Conservation (phyloP, 2,329 filamentous ascomycete genomes). For the Paramyrothecium roridum region DNA sequence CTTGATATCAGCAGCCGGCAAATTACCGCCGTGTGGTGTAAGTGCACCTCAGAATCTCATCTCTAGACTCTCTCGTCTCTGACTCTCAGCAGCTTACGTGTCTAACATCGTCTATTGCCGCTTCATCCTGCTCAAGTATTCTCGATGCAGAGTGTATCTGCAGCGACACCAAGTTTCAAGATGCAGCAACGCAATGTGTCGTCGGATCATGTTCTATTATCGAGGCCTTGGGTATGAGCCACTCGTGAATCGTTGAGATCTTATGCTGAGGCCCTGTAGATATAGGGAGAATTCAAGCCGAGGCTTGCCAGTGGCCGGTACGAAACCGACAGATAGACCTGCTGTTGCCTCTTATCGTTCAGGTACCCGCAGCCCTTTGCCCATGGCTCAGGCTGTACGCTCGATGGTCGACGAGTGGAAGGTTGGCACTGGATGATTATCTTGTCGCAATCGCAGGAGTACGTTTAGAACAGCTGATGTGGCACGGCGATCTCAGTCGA, state of each 20-base stretch:
- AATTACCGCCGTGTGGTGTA: background rate
- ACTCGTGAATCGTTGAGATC: slow-evolving; percentile 3
- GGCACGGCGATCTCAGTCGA: background rate
- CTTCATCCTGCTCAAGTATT: background rate
- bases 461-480: slow-evolving; percentile 3
- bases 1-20: background rate
- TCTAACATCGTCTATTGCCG: background rate
- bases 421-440: slow-evolving; percentile 35
- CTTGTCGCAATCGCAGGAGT: slow-evolving; percentile 32
- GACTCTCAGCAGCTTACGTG: background rate
- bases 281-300: slow-evolving; percentile 25
- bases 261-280: slow-evolving; percentile 7
- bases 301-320: slow-evolving; percentile 24
- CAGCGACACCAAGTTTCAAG: background rate
- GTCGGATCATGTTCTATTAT: slow-evolving; percentile 8
- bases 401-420: slow-evolving; percentile 25
- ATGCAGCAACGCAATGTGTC: background rate
- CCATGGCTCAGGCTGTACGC: slow-evolving; percentile 33
- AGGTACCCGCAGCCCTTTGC: slow-evolving; percentile 28
- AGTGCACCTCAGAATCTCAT: background rate
- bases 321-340: slow-evolving; percentile 27
- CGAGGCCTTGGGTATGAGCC: slow-evolving; percentile 14
- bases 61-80: background rate
- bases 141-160: background rate
- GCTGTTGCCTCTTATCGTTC: slow-evolving; percentile 30